Conservation (phyloP, 2,329 filamentous ascomycete genomes). For the Dactylonectria estremocensis region DNA sequence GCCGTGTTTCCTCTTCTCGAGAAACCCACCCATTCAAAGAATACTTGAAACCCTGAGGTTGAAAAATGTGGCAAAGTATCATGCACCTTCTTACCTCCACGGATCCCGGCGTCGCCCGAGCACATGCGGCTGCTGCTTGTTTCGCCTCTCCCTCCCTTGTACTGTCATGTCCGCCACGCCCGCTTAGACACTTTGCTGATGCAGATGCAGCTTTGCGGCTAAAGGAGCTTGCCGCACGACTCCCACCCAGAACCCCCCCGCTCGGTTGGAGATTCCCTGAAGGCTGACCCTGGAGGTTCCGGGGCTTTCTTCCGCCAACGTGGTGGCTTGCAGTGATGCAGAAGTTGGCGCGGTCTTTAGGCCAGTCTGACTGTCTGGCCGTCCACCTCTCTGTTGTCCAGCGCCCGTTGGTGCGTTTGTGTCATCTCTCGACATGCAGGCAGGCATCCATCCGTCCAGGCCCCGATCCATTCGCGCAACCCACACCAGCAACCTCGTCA, state of each 20-base stretch:
- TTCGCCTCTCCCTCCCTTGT: background rate
- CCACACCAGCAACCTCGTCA: background rate
- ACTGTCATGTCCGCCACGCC: background rate
- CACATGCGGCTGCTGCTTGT: background rate
- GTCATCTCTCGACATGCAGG: background rate
- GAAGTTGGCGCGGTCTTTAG: conserved; percentile 7
- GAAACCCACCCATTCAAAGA: background rate
- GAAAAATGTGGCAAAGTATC: conserved; percentile 4
- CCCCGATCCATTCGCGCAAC: background rate
- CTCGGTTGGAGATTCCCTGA: background rate
- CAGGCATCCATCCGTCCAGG: background rate
- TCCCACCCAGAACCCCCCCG: background rate
- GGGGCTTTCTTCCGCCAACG: background rate
- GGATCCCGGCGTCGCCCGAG: background rate
- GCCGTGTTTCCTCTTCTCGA: background rate
- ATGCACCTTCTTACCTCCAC: background rate
- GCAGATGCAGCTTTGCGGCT: background rate
- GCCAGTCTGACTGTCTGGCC: conserved; percentile 11
- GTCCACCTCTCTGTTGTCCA: background rate
- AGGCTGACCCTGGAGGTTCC: background rate
- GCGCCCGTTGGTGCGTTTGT: conserved; percentile 2
- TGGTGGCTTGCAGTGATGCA: background rate
- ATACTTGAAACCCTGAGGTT: background rate
- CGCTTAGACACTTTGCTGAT: background rate
- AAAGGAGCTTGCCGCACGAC: background rate